These are phyloP conservation scores for Evernia prunastri DNA, from an alignment of 495 filamentous ascomycete species.

Conservation along the genomic window DNA sequence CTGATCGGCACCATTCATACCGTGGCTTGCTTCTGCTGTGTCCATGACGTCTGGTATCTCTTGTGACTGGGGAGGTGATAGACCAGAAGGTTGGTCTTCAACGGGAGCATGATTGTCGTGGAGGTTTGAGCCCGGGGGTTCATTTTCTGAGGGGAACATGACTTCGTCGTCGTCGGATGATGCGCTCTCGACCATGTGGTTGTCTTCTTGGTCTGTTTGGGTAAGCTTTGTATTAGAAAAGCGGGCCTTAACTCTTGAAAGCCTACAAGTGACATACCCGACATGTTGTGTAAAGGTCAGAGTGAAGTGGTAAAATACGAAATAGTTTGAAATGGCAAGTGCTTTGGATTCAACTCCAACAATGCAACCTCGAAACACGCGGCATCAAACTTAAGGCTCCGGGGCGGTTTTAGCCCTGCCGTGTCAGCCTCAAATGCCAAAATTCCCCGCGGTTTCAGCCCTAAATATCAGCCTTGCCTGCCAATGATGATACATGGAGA, in stretches of 20 bases:
- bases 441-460: neutral
- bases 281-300: slow-evolving; percentile 9
- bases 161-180: slow-evolving; percentile 35
- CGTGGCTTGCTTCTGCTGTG: slow-evolving; percentile 5
- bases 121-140: slow-evolving; percentile 23
- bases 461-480: neutral
- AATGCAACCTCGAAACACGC: no score
- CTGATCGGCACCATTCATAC: neutral
- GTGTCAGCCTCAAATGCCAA: neutral
- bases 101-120: slow-evolving; percentile 33
- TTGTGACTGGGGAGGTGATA: slow-evolving; percentile 37
- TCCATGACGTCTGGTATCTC: slow-evolving; percentile 17
- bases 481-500: neutral
- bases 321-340: neutral
- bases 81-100: slow-evolving; percentile 41
- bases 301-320: neutral
- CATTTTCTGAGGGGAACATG: slow-evolving; percentile 28
- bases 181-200: slow-evolving; percentile 51
- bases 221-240: neutral
- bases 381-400: neutral
- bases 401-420: neutral
- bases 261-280: slow-evolving; percentile 8
- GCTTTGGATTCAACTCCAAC: neutral
- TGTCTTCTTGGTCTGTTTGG: slow-evolving; percentile 45
- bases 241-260: neutral